phyloP scores from a whole-genome alignment of 2,329 filamentous ascomycete species.

The Colletotrichum melonis region DNA sequence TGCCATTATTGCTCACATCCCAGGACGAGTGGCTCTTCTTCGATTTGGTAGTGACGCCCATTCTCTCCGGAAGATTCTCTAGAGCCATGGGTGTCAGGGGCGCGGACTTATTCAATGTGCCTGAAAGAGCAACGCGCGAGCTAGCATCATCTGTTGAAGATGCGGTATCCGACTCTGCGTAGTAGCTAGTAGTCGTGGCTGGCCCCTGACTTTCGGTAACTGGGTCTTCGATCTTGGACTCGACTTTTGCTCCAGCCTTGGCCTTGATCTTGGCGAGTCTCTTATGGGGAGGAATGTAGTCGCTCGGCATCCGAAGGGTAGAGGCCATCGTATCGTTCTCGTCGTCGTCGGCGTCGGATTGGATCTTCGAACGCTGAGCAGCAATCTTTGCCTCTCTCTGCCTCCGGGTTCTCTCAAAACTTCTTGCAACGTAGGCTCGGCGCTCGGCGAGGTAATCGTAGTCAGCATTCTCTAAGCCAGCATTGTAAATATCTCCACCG shows the following conservation, averaged over 20 bases:
- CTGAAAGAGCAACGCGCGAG: neutral
- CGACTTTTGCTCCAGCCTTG: neutral
- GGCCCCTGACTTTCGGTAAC: neutral
- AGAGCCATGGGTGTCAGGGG: conserved; percentile 4
- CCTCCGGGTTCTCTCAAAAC: neutral
- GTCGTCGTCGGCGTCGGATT: neutral
- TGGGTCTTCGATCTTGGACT: neutral
- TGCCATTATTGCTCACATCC: conserved; percentile 20
- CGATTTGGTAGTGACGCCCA: neutral
- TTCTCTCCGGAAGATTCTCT: neutral
- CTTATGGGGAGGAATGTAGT: conserved; percentile 7
- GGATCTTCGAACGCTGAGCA: neutral
- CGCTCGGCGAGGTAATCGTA: neutral
- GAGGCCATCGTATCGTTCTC: neutral
- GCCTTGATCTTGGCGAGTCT: neutral
- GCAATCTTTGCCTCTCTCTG: neutral
- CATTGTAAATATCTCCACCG: neutral
- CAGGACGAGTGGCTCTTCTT: conserved; percentile 28
- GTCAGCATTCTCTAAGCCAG: neutral
- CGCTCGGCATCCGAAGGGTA: neutral
- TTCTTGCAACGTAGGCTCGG: neutral
- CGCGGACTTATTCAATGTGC: neutral
- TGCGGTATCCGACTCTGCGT: neutral
- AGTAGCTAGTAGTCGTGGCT: neutral
- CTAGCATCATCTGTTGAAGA: neutral